Percentiles rank a stretch among this genome's conserved stretches.
Conservation (phyloP, 2,329 filamentous ascomycete species). For the Neocatenulostroma microsporum region DNA sequence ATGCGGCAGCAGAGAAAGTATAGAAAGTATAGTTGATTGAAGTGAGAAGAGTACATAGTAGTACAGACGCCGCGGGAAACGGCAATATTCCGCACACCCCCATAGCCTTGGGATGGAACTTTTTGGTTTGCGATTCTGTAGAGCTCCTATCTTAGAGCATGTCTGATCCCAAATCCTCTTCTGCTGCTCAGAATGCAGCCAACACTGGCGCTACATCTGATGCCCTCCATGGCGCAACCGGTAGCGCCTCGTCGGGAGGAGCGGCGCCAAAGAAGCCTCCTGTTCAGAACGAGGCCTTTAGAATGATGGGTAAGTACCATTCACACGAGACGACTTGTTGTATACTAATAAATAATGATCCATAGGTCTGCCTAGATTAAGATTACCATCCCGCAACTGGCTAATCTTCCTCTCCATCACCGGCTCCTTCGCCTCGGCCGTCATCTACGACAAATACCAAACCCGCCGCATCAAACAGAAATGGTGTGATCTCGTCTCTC, state of each 20-base stretch:
- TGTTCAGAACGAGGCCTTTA: slow-evolving; percentile 61
- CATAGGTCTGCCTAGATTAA: slow-evolving; percentile 71
- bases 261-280: slow-evolving; percentile 32
- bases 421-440: slow-evolving; percentile 66
- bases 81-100: not conserved
- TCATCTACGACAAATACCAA: slow-evolving; percentile 88
- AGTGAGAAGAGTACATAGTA: too few species aligned
- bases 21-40: too few species aligned
- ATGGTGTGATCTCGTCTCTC: slow-evolving; percentile 78
- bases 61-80: slow-evolving; percentile 3
- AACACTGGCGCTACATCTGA: too few species aligned
- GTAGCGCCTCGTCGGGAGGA: slow-evolving; percentile 19
- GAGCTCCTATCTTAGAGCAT: slow-evolving; percentile 3
- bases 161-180: slow-evolving; percentile 15
- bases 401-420: slow-evolving; percentile 84
- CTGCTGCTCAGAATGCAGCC: slow-evolving; percentile 15
- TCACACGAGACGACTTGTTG: too few species aligned
- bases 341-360: too few species aligned
- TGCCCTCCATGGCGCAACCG: slow-evolving; percentile 15
- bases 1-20: too few species aligned
- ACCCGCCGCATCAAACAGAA: slow-evolving; percentile 77
- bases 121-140: not conserved
- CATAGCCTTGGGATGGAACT: not conserved
- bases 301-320: slow-evolving; percentile 61
- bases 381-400: slow-evolving; percentile 94